Evolutionary conservation across 176 grass and related monocot species (phyloP).

Genomic region (sorghum (Sorghum bicolor)): Sorghum_bicolor_NCBIv3 NC_012873.2:57134001-57134500

Average conservation of each 20-base stretch:
- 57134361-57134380: neutral
- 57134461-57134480: neutral
- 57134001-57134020: no score
- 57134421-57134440: neutral
- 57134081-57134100: neutral
- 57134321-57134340: neutral
- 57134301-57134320: neutral
- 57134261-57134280: neutral
- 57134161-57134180: neutral
- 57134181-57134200: neutral
- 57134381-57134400: neutral
- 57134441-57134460: neutral
- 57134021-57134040: no score
- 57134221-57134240: neutral
- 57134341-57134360: neutral
- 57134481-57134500: neutral
- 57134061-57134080: neutral
- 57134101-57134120: neutral
- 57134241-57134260: neutral
- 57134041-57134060: neutral
- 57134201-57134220: neutral
- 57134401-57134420: neutral
- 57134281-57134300: slow-evolving; percentile 5
- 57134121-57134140: neutral
- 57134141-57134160: neutral